phyloP scores from a whole-genome alignment of 2,329 filamentous ascomycete species.

The Fusarium sp. region DNA sequence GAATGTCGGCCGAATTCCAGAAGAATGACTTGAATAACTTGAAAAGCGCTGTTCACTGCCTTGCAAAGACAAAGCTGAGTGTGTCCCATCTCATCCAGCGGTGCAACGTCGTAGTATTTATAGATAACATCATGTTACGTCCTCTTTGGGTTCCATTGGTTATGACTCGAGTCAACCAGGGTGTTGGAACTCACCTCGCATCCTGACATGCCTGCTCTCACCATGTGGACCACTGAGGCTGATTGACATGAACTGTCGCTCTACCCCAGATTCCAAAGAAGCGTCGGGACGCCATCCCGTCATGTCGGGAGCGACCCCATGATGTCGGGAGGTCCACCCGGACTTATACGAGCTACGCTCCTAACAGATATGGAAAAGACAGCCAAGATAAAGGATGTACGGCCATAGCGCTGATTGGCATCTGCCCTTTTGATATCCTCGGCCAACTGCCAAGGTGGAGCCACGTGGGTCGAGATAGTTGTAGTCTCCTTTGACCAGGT shows the following conservation, averaged over 20 bases:
- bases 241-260: neutral
- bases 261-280: neutral
- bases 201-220: neutral
- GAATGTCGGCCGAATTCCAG: neutral
- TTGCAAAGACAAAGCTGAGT: neutral
- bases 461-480: slow-evolving; percentile 4
- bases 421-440: neutral
- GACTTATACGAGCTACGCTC: neutral
- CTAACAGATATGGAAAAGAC: neutral
- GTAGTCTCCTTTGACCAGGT: neutral
- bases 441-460: neutral
- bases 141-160: neutral
- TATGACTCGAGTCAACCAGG: neutral
- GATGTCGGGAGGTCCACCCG: neutral
- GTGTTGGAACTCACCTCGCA: neutral
- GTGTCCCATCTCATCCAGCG: neutral
- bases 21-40: neutral
- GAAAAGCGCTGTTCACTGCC: neutral
- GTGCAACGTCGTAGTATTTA: neutral
- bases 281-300: neutral
- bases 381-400: slow-evolving; percentile 1
- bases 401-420: neutral
- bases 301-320: neutral
- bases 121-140: neutral
- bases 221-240: neutral